phyloP scores from a whole-genome alignment of 2,329 filamentous ascomycete genomes.

The Neopestalotiopsis sp. region DNA sequence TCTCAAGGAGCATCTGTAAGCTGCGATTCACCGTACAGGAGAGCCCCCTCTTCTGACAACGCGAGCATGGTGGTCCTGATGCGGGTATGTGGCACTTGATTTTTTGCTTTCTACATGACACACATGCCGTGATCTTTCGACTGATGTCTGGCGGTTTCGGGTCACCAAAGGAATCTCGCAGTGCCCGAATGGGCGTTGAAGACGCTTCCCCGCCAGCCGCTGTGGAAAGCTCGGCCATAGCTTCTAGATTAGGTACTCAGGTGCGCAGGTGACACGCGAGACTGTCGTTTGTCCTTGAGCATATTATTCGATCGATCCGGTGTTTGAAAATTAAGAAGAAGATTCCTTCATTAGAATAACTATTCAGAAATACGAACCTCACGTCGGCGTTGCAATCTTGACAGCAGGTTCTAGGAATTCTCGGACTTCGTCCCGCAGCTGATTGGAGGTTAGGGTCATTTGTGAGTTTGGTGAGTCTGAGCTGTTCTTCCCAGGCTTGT shows the following conservation, averaged over 20 bases:
- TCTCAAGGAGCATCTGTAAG: neutral
- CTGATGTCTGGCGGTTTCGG: conserved; percentile 13
- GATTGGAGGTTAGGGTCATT: too few relatives aligned
- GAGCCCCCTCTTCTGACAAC: neutral
- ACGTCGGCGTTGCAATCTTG: too few relatives aligned
- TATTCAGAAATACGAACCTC: too few relatives aligned
- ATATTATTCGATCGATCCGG: neutral
- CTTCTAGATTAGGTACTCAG: neutral
- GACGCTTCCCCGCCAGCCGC: neutral
- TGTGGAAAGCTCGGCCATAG: neutral
- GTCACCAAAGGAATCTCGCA: conserved; percentile 12
- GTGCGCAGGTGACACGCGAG: neutral
- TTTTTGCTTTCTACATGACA: neutral
- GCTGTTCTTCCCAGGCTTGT: too few relatives aligned
- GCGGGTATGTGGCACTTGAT: conserved; percentile 1
- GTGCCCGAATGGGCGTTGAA: conserved; percentile 4
- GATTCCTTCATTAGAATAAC: too few relatives aligned
- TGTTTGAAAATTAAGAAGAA: too few relatives aligned
- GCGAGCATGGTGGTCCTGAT: neutral
- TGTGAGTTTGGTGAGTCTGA: too few relatives aligned
- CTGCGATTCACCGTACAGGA: neutral
- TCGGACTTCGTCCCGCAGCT: too few relatives aligned
- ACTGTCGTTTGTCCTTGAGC: neutral
- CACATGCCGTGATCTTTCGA: conserved; percentile 15
- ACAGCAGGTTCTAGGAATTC: too few relatives aligned